Base-by-base conservation (phyloP, 1,139 yeast species). In the Hansenula sp. region DNA sequence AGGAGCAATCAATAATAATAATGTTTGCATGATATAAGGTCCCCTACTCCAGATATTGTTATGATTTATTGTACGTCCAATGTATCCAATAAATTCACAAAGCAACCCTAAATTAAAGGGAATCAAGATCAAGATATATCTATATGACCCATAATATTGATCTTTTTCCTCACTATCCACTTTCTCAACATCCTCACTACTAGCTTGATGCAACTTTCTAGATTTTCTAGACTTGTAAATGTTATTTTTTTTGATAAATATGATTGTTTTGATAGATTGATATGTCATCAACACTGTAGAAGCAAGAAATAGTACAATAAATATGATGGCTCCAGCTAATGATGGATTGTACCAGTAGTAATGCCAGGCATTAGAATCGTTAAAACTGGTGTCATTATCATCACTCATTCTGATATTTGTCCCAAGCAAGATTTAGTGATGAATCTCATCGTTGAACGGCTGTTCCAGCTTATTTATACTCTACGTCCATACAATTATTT, bases 301-400 rank as follows among this genome's bases (percentile, higher is more conserved):
- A 16, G 12, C 4, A 14, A 10, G 9, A 24, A 32, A 32, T 4
- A 32, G 3, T 16, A 32, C 14, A 6, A 14, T 32, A 14, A 22
- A 32, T 10, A 32, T 32, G 9, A 32, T 22, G 11, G 21, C 27
- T 10, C 27, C 34, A 6, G 21, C 19, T 11, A 32, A 10, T 6
- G 34, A 22, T 11, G 34, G 34, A 16, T 32, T 32, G 12, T 32
- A 32, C 28, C 27, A 32, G 12, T 32, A 32, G 27, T 22, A 22
- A n/a, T n/a, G n/a, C n/a, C n/a, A n/a, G n/a, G n/a, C n/a, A n/a
- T n/a, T n/a, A n/a, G n/a, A n/a, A n/a, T n/a, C n/a, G n/a, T n/a
- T n/a, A n/a, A n/a, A n/a, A n/a, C n/a, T n/a, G n/a, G n/a, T n/a
- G n/a, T n/a, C n/a, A n/a, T n/a, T n/a, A n/a, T n/a, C n/a, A n/a